Evolutionary conservation across 129 eudicot species (phyloP).

Genomic region (sunflower (Helianthus annuus)): HanXRQr2.0-SUNRISE NC_035440.2:103907847-103908346

Average conservation of each 20-base stretch:
- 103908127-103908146: background rate
- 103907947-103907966: too few species aligned
- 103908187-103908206: background rate
- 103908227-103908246: background rate
- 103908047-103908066: too few species aligned
- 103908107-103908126: background rate
- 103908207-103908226: too few species aligned
- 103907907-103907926: slow-evolving; percentile 18
- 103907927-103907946: too few species aligned
- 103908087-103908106: background rate
- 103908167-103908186: background rate
- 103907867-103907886: slow-evolving; percentile 8
- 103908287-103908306: slow-evolving; percentile 37
- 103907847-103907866: too few species aligned
- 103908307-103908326: slow-evolving; percentile 69
- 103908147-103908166: background rate
- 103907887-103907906: slow-evolving; percentile 19
- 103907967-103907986: too few species aligned
- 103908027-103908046: too few species aligned
- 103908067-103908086: background rate
- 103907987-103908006: too few species aligned
- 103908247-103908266: background rate
- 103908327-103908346: slow-evolving; percentile 85
- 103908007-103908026: too few species aligned
- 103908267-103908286: background rate